Evolutionary conservation across 176 grass and related monocot genomes (phyloP), one percentile per base, ranked within the genome.

Genomic region (Triticum dicoccoides): DNA sequence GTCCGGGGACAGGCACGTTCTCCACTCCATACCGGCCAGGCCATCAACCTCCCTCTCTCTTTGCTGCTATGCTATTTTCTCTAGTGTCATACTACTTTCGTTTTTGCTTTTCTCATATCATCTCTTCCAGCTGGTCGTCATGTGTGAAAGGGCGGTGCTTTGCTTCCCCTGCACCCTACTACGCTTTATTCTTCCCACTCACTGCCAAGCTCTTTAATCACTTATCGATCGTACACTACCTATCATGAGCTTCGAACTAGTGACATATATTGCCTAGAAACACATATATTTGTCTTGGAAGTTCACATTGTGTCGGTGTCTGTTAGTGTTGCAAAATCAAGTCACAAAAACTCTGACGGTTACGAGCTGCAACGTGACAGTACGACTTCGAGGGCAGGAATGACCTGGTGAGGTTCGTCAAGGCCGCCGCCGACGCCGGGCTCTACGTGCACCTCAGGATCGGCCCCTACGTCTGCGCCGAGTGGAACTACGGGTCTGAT

Each of bases 331-430:
- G 39, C 64, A 13, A 25, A 9, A 74, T 8, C 27, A 37, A 3
- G 20, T 8, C 5, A n/a, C 24, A 0, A 47, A 47, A 0, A 21
- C 18, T 83, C 79, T 90, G 73, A 90, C 17, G 51, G 39, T 42
- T 8, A 61, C n/a, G 32, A 32, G 20, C 13, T 58, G 41, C 47
- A 10, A 67, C 86, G 45, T 32, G 51, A 87, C 92, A 99, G 97
- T 99, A 99, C 89, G 94, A 99, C 81, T 99, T 99, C 87, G 94
- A 93, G 74, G 97, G 97, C 20, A 95, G 97, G 82, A 99, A 99
- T 89, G 97, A 99, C 80, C 83, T 99, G 56, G 94, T 87, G 69
- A 87, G 65, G 66, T 99, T 99, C 76, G 89, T 99, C 49, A 96
- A 93, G 88, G 80, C 94, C 33, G 90, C 95, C 62, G 97, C 94